These are phyloP conservation scores for Boletellus ananas DNA, from an alignment of 768 basidiomycete species.

Conservation along the genomic window DNA sequence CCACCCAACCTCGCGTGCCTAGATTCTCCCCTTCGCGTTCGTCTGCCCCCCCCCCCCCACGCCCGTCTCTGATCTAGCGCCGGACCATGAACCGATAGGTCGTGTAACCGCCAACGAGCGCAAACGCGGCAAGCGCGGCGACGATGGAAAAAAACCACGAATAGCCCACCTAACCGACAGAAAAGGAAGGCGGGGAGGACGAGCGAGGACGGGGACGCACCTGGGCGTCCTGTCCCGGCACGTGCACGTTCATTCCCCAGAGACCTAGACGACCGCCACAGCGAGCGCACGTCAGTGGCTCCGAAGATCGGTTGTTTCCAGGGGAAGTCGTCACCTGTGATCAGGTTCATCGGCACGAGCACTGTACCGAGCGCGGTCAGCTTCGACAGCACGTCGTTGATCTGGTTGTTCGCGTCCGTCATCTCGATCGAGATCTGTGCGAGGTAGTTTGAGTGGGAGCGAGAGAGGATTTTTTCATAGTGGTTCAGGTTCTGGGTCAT, in stretches of 20 bases:
- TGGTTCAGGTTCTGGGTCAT: slow-evolving; percentile 99
- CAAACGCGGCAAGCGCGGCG: slow-evolving; percentile 74
- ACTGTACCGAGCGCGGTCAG: slow-evolving; percentile 97
- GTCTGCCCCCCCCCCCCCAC: too few relatives aligned
- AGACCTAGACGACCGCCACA: slow-evolving; percentile 46
- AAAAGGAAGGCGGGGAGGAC: too few relatives aligned
- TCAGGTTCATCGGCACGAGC: slow-evolving; percentile 94
- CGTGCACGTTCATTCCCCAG: slow-evolving; percentile 99
- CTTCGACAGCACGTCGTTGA: slow-evolving; percentile 97
- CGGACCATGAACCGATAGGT: slow-evolving; percentile 74
- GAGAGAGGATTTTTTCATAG: slow-evolving; percentile 98
- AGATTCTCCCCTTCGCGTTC: too few relatives aligned
- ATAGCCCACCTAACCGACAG: slow-evolving; percentile 39
- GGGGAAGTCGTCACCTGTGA: slow-evolving; percentile 61
- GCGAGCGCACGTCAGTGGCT: not conserved
- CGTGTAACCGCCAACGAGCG: slow-evolving; percentile 73
- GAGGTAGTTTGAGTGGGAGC: slow-evolving; percentile 98
- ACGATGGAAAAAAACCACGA: slow-evolving; percentile 90
- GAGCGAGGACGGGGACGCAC: slow-evolving; percentile 27
- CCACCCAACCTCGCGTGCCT: too few relatives aligned
- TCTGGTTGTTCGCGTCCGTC: slow-evolving; percentile 99
- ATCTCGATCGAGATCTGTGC: slow-evolving; percentile 99
- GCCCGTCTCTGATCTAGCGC: slow-evolving; percentile 16
- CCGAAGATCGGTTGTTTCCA: too few relatives aligned
- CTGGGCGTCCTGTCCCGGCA: slow-evolving; percentile 72